Percentiles rank a stretch among this genome's conserved stretches.
Evolutionary conservation across 305 asterid species (phyloP).

Genomic region (Rubia balearica): DNA sequence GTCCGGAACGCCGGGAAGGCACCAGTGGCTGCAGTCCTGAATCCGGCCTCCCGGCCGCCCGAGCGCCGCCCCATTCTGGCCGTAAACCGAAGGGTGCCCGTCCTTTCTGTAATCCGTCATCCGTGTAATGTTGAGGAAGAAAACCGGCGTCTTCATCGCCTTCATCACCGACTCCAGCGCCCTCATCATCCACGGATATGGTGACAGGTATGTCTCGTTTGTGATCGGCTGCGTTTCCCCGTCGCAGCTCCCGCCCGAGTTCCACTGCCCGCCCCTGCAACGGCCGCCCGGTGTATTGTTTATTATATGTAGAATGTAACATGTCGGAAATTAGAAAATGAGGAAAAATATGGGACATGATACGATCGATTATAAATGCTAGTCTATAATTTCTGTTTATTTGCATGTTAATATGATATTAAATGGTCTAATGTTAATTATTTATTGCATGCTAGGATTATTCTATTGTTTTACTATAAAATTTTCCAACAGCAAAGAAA

Average conservation of each 20-base stretch:
- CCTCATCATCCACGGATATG: slow-evolving; percentile 47
- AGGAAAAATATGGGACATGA: too few relatives aligned
- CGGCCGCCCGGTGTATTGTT: not conserved
- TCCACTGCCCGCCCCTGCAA: slow-evolving; percentile 74
- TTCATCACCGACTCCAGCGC: slow-evolving; percentile 43
- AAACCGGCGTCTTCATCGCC: slow-evolving; percentile 49
- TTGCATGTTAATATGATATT: too few relatives aligned
- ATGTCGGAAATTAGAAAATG: too few relatives aligned
- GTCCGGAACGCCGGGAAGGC: slow-evolving; percentile 78
- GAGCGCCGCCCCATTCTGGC: slow-evolving; percentile 35
- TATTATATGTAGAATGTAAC: too few relatives aligned
- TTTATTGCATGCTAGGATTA: too few relatives aligned
- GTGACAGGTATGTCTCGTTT: slow-evolving; percentile 44
- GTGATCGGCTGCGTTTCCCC: slow-evolving; percentile 57
- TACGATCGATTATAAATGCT: too few relatives aligned
- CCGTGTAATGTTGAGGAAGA: slow-evolving; percentile 48
- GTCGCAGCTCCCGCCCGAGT: slow-evolving; percentile 69
- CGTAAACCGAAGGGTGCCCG: slow-evolving; percentile 60
- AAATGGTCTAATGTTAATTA: too few relatives aligned
- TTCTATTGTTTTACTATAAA: too few relatives aligned
- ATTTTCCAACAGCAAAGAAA: not conserved
- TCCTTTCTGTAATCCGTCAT: slow-evolving; percentile 66
- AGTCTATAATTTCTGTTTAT: too few relatives aligned
- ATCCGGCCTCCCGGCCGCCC: slow-evolving; percentile 32
- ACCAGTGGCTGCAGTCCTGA: slow-evolving; percentile 84